Evolutionary conservation across 768 basidiomycete species (phyloP).

Genomic region (Collybia sordida): DNA sequence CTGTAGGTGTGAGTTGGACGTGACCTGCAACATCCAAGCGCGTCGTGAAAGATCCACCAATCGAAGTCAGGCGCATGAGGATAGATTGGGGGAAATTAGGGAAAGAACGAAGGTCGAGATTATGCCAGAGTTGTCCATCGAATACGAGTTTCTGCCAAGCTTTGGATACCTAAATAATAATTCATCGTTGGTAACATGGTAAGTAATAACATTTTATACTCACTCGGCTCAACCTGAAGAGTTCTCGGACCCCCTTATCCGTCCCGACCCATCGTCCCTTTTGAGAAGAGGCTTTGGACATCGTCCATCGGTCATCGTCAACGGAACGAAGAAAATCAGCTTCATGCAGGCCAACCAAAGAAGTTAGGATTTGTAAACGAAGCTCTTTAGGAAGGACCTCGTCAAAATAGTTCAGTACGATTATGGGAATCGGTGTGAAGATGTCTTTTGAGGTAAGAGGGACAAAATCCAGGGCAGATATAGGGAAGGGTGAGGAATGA

Average conservation of each 20-base stretch:
- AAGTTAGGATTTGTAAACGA: slow-evolving; percentile 55
- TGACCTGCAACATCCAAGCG: slow-evolving; percentile 66
- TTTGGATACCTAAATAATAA: slow-evolving; percentile 62
- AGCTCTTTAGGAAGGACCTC: slow-evolving; percentile 72
- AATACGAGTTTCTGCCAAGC: slow-evolving; percentile 73
- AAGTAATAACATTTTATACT: slow-evolving; percentile 24
- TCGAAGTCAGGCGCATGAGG: slow-evolving; percentile 50
- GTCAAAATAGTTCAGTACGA: slow-evolving; percentile 64
- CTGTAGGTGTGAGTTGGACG: slow-evolving; percentile 43
- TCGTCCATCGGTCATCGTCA: slow-evolving; percentile 55
- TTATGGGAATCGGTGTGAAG: slow-evolving; percentile 49
- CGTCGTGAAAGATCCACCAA: slow-evolving; percentile 65
- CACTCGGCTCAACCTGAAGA: slow-evolving; percentile 80
- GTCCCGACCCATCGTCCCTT: slow-evolving; percentile 74
- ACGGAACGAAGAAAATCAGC: slow-evolving; percentile 50
- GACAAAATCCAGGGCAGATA: slow-evolving; percentile 60
- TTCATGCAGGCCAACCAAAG: slow-evolving; percentile 58
- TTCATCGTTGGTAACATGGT: background rate
- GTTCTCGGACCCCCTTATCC: slow-evolving; percentile 71
- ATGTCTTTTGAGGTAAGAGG: slow-evolving; percentile 48
- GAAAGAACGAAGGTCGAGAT: slow-evolving; percentile 63
- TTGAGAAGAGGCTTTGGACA: slow-evolving; percentile 56
- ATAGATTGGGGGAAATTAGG: slow-evolving; percentile 52
- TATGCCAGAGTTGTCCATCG: slow-evolving; percentile 86
- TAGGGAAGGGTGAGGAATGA: slow-evolving; percentile 63